Percentiles rank a stretch among this genome's conserved stretches.
Evolutionary conservation across 805 yeast species (phyloP).

Genomic region (Ogataea neopini): DNA sequence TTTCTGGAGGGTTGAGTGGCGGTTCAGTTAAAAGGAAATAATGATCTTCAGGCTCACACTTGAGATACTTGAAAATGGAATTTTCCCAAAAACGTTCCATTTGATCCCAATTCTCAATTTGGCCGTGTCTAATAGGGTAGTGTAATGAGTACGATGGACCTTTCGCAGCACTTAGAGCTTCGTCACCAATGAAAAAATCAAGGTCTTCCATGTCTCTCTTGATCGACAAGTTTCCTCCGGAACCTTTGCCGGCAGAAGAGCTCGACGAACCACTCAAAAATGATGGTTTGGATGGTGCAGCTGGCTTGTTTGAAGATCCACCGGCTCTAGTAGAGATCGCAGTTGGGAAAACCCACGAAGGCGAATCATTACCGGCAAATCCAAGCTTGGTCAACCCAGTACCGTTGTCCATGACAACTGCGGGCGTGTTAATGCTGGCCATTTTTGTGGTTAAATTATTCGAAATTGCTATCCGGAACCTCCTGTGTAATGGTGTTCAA

Average conservation of each 20-base stretch:
- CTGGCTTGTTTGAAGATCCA: conserved; percentile 38
- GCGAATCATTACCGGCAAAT: conserved; percentile 97
- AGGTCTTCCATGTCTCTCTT: conserved; percentile 92
- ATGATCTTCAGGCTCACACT: conserved; percentile 99
- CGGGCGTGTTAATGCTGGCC: conserved; percentile 72
- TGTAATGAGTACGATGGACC: conserved; percentile 85
- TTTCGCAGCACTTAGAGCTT: conserved; percentile 87
- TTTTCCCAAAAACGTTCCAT: conserved; percentile 99
- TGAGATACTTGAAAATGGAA: conserved; percentile 90
- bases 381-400: conserved; percentile 97
- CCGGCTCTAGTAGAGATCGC: conserved; percentile 82
- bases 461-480: conserved; percentile 1
- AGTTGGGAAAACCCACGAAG: conserved; percentile 95
- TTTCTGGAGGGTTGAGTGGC: conserved; percentile 99
- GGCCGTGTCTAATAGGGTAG: conserved; percentile 97
- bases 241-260: conserved; percentile 22
- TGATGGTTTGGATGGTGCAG: conserved; percentile 49
- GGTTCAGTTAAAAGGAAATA: conserved; percentile 96
- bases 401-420: conserved; percentile 95
- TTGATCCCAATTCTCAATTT: conserved; percentile 98
- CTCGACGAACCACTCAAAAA: conserved; percentile 37
- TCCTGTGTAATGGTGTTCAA: neutral
- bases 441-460: conserved; percentile 4
- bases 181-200: conserved; percentile 94
- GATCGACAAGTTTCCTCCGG: conserved; percentile 46